Percentiles rank a stretch among this genome's conserved stretches.
Evolutionary conservation across 148 eudicot species (phyloP).

Genomic region (Rhododendron molle): DNA sequence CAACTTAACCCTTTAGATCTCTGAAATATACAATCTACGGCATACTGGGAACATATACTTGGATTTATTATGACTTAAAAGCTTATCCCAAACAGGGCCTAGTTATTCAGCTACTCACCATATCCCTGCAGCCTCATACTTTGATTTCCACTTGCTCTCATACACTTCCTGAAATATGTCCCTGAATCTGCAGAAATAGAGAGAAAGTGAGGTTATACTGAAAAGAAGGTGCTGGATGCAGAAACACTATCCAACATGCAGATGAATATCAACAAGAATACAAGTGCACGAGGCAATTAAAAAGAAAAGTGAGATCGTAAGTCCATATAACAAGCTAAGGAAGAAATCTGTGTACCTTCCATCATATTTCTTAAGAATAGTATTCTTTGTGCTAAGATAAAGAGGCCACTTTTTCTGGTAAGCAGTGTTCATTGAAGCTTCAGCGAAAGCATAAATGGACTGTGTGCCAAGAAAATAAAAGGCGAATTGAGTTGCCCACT

Average conservation of each 20-base stretch:
- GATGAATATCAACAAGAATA: not conserved
- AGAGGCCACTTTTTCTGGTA: slow-evolving; percentile 74
- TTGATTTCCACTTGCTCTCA: slow-evolving; percentile 59
- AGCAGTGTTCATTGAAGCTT: slow-evolving; percentile 77
- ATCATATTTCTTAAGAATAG: slow-evolving; percentile 78
- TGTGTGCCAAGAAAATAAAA: slow-evolving; percentile 18
- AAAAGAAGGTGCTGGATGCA: not conserved
- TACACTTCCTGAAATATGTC: slow-evolving; percentile 80
- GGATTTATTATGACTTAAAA: not conserved
- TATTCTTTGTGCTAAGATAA: slow-evolving; percentile 80
- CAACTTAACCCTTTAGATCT: slow-evolving; percentile 9
- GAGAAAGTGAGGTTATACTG: not conserved
- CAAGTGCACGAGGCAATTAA: not conserved
- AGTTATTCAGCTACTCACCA: slow-evolving; percentile 36
- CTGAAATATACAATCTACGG: not conserved
- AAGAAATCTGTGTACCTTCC: slow-evolving; percentile 46
- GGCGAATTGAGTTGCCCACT: not conserved
- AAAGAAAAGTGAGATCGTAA: not conserved
- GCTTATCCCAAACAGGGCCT: not conserved
- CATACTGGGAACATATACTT: not conserved
- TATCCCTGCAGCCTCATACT: slow-evolving; percentile 66
- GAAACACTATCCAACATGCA: not conserved
- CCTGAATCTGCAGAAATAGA: slow-evolving; percentile 46
- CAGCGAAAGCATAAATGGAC: slow-evolving; percentile 71
- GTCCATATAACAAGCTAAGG: not conserved